Conservation (phyloP, 257 asterid species). For the Gentiana macrophylla region DNA sequence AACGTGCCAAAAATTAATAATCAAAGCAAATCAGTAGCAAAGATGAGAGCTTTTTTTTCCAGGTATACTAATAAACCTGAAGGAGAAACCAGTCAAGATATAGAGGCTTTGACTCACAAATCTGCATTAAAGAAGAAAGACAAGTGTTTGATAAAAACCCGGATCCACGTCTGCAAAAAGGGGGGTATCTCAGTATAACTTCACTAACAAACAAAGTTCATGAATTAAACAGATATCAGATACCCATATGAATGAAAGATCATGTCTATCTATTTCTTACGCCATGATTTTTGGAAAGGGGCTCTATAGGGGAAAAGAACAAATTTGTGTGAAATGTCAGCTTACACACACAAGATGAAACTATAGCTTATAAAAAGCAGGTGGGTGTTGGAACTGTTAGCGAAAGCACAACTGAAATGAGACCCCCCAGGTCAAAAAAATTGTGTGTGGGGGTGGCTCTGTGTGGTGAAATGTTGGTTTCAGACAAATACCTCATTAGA, state of each 20-base stretch:
- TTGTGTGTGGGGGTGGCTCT: not conserved
- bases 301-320: not conserved
- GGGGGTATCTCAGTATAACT: constrained; percentile 23
- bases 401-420: constrained; percentile 22
- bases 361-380: constrained; percentile 11
- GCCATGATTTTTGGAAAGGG: not conserved
- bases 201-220: constrained; percentile 26
- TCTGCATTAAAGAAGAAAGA: constrained; percentile 24
- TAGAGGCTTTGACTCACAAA: not conserved
- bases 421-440: constrained; percentile 8
- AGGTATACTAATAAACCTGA: constrained; percentile 15
- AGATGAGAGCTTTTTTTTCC: constrained; percentile 6
- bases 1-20: constrained; percentile 7
- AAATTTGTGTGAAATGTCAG: constrained; percentile 3
- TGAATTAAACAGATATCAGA: constrained; percentile 29
- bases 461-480: constrained; percentile 48
- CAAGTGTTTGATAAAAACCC: constrained; percentile 26
- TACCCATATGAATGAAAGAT: constrained; percentile 24
- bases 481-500: constrained; percentile 12
- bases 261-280: constrained; percentile 6
- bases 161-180: constrained; percentile 39
- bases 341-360: constrained; percentile 6
- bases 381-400: constrained; percentile 6
- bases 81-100: constrained; percentile 6
- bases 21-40: constrained; percentile 4